Conservation (phyloP, 352 stramenopile genomes). For the Thalassiosira livingstoniorum region DNA sequence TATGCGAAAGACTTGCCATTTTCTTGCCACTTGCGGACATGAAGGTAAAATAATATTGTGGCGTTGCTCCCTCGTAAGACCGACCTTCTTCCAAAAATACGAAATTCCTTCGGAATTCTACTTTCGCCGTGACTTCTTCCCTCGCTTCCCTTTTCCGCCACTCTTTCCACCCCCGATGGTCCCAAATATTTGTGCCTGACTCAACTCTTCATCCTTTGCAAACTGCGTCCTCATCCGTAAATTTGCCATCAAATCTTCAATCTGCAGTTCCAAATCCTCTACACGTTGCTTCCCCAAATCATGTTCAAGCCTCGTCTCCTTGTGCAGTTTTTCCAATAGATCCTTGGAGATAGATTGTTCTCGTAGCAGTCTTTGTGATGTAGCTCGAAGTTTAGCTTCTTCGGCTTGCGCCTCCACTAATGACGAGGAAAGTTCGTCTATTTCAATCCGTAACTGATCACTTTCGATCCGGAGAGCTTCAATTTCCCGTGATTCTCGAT, state of each 20-base stretch:
- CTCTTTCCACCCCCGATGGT: constrained; percentile 40
- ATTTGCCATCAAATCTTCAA: constrained; percentile 80
- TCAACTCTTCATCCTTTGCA: constrained; percentile 71
- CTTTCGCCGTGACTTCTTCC: constrained; percentile 41
- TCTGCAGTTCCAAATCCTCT: constrained; percentile 83
- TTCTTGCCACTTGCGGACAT: too few relatives aligned
- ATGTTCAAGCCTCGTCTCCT: constrained; percentile 60
- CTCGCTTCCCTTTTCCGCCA: constrained; percentile 25
- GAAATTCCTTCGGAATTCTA: constrained; percentile 16
- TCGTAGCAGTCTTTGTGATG: constrained; percentile 67
- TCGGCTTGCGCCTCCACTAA: constrained; percentile 73
- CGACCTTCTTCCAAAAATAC: too few relatives aligned
- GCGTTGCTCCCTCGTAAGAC: too few relatives aligned
- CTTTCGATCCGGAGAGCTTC: constrained; percentile 62
- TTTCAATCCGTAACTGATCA: constrained; percentile 53
- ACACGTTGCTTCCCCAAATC: constrained; percentile 59
- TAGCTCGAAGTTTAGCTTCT: constrained; percentile 63
- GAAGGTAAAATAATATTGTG: too few relatives aligned
- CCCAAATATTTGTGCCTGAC: constrained; percentile 77
- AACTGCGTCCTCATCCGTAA: constrained; percentile 76
- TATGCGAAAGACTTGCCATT: too few relatives aligned
- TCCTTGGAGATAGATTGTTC: constrained; percentile 78
- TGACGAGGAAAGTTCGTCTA: constrained; percentile 54
- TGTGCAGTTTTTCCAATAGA: constrained; percentile 73
- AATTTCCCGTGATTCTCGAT: constrained; percentile 56